A percentile compares a stretch with the other conserved stretches of the same genome.
phyloP scores from a whole-genome alignment of 2,329 filamentous ascomycete genomes.

The Fonsecaea monophora region DNA sequence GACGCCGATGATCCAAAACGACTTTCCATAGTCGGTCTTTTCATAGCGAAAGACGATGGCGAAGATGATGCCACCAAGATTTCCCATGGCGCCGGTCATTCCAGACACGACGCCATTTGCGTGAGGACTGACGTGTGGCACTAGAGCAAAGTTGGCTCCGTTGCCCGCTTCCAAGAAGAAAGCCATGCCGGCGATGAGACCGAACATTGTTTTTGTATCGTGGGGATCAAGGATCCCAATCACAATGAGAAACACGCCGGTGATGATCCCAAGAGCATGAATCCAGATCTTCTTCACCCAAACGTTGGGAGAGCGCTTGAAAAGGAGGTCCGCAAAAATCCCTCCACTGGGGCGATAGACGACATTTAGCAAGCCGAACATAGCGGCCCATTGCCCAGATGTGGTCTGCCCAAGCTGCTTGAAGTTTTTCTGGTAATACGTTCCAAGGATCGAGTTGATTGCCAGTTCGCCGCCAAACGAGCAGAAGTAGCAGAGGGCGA shows the following conservation, averaged over 20 bases:
- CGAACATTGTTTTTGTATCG: conserved; percentile 70
- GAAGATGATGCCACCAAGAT: conserved; percentile 84
- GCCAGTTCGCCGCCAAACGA: conserved; percentile 67
- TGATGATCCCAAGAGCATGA: conserved; percentile 61
- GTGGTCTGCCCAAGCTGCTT: conserved; percentile 60
- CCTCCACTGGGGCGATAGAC: conserved; percentile 57
- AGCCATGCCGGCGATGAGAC: conserved; percentile 76
- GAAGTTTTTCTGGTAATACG: conserved; percentile 66
- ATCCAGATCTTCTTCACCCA: conserved; percentile 71
- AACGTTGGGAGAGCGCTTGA: conserved; percentile 53
- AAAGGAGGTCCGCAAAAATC: conserved; percentile 63
- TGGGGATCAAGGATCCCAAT: conserved; percentile 70
- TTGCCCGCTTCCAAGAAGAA: conserved; percentile 86
- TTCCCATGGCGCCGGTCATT: conserved; percentile 78
- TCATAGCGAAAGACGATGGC: conserved; percentile 82
- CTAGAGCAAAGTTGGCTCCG: conserved; percentile 83
- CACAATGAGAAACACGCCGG: conserved; percentile 66
- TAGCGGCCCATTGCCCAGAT: conserved; percentile 62
- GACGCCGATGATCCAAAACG: conserved; percentile 82
- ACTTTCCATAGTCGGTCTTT: conserved; percentile 70
- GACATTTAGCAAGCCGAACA: conserved; percentile 62
- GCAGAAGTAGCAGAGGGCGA: conserved; percentile 64
- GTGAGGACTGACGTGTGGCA: conserved; percentile 83
- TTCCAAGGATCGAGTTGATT: conserved; percentile 66
- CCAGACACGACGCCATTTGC: conserved; percentile 83